A percentile compares a stretch with the other conserved stretches of the same genome.
Conservation (phyloP, 2,329 filamentous ascomycete genomes). For the Gaeumannomyces tritici region DNA sequence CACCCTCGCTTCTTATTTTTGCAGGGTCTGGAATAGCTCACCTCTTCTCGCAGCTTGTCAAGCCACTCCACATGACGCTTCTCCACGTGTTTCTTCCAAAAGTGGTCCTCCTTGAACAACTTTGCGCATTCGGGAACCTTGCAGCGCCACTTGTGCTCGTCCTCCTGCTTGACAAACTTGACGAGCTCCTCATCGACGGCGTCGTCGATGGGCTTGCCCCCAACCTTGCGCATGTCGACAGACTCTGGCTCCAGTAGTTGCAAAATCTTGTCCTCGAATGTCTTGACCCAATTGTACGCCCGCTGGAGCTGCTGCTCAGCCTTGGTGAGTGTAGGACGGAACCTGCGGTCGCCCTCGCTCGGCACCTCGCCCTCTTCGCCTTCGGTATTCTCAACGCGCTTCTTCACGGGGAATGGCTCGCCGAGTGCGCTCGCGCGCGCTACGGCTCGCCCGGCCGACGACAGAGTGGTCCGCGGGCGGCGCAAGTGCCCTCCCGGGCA, state of each 20-base stretch:
- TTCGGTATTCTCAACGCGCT: constrained; percentile 46
- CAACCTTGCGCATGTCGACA: constrained; percentile 81
- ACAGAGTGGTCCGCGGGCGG: constrained; percentile 77
- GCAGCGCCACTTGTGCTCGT: constrained; percentile 93
- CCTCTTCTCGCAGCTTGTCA: constrained; percentile 70
- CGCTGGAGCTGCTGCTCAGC: constrained; percentile 85
- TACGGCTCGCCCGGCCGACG: constrained; percentile 71
- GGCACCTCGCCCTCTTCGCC: constrained; percentile 56
- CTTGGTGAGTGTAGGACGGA: constrained; percentile 60
- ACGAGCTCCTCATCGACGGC: constrained; percentile 75
- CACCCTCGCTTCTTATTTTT: not conserved
- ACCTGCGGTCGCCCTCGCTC: constrained; percentile 60
- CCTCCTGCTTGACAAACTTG: constrained; percentile 93
- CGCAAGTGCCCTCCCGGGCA: constrained; percentile 96
- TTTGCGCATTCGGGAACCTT: constrained; percentile 95
- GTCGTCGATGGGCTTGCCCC: constrained; percentile 78
- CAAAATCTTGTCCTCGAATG: constrained; percentile 91
- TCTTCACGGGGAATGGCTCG: constrained; percentile 76
- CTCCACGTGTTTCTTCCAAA: constrained; percentile 97
- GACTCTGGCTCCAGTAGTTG: constrained; percentile 87
- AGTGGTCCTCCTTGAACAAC: constrained; percentile 92
- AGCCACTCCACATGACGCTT: constrained; percentile 90
- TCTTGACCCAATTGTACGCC: constrained; percentile 98
- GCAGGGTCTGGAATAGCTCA: constrained; percentile 32
- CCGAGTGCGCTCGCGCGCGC: constrained; percentile 77